Base-by-base conservation (phyloP, 1,284 basidiomycete species). In the Ceraceosorus guamensis region DNA sequence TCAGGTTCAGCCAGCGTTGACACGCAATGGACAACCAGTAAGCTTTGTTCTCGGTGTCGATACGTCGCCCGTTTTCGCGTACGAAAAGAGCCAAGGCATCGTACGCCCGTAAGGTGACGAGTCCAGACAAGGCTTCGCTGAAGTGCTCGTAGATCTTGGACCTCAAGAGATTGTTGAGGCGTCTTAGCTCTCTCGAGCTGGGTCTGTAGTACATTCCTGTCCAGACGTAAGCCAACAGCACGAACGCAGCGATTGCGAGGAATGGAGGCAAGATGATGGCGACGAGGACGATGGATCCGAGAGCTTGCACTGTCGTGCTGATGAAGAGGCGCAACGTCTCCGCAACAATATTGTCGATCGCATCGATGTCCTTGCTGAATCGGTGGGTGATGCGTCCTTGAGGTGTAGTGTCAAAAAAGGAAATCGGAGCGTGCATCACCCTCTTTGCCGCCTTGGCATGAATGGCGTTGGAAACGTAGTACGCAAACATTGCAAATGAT, bases 231-330 rank as follows among this genome's bases (percentile, higher is more conserved):
- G 82, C 72, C 49, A 89, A 82, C 48, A 80, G 80, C 34, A 79
- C 79, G 10, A 89, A 84, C 11, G 84, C 85, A 59, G 88, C 55
- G 30, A 67, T 56, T 46, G 69, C 64, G 6, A 91, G 80, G 81
- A 91, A 91, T 83, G 87, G 91, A 0, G 88, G 90, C 34, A 88
- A 77, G 60, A 91, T 78, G 61, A 89, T 85, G 5, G 80, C 79
- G 46, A 91, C 84, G 60, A 92, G 75, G 70, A 91, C 84, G 70
- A 90, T 81, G 2, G 87, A 84, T 34, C 87, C 87, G 11, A 86
- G 41, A 46, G 89, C 86, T 51, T 79, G 80, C 2, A 84, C 83
- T 2, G 82, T 65, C 0, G 87, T 89, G n/a, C 72, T 79, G 56
- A 82, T 77, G 51, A 89, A 80, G 84, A 88, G 87, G 49, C 89